Conservation (phyloP, 2,329 filamentous ascomycete species). For the Lanzia echinophila region DNA sequence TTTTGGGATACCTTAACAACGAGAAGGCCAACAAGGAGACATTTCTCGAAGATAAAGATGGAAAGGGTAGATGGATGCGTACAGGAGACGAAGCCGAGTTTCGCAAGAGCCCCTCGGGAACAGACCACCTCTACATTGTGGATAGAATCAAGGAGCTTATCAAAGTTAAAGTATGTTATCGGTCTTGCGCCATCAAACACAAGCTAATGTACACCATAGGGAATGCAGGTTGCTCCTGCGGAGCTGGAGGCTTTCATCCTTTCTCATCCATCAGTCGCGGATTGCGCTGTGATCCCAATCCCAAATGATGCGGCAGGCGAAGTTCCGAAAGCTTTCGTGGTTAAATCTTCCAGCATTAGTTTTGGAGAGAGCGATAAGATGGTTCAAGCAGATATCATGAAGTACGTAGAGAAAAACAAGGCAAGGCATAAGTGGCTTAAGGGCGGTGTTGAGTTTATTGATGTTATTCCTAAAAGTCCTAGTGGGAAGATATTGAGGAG, state of each 20-base stretch:
- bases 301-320: slow-evolving; percentile 57
- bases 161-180: slow-evolving; percentile 59
- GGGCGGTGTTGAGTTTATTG: slow-evolving; percentile 56
- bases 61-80: slow-evolving; percentile 57
- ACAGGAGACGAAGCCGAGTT: slow-evolving; percentile 82
- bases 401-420: slow-evolving; percentile 60
- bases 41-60: slow-evolving; percentile 58
- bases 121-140: slow-evolving; percentile 79
- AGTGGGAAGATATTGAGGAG: slow-evolving; percentile 68
- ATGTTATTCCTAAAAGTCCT: slow-evolving; percentile 64
- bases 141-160: slow-evolving; percentile 77
- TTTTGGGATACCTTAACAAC: slow-evolving; percentile 82
- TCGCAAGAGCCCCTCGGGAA: slow-evolving; percentile 52
- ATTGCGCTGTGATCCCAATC: slow-evolving; percentile 72
- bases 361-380: slow-evolving; percentile 52
- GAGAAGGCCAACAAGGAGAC: slow-evolving; percentile 76
- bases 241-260: slow-evolving; percentile 78
- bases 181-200: too few species aligned
- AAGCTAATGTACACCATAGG: slow-evolving; percentile 33
- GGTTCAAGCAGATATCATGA: slow-evolving; percentile 41
- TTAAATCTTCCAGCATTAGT: slow-evolving; percentile 40
- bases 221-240: slow-evolving; percentile 75
- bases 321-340: slow-evolving; percentile 62
- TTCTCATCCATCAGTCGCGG: slow-evolving; percentile 65
- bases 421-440: slow-evolving; percentile 63